These are phyloP conservation scores for Penicillium sclerotigenum DNA, from an alignment of 2,329 filamentous ascomycete genomes.

Conservation along the genomic window DNA sequence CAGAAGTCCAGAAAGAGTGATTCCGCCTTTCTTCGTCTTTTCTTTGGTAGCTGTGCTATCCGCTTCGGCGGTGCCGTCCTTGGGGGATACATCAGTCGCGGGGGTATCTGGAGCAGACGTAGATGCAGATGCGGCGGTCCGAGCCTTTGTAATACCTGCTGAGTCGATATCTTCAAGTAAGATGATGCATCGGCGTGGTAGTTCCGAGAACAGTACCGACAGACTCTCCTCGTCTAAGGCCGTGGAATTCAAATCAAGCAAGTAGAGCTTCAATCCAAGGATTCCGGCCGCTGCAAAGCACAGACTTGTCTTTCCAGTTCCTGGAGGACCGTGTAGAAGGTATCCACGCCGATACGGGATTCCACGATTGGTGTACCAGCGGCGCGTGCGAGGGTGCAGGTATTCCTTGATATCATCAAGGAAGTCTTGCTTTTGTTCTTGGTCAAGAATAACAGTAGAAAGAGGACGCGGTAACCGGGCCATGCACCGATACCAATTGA, in stretches of 20 bases:
- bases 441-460: conserved; percentile 54
- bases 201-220: conserved; percentile 60
- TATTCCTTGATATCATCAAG: conserved; percentile 57
- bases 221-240: conserved; percentile 65
- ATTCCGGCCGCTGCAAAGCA: conserved; percentile 67
- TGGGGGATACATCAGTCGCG: not conserved
- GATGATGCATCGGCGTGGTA: conserved; percentile 68
- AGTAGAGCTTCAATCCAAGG: conserved; percentile 69
- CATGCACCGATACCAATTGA: conserved; percentile 38
- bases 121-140: conserved; percentile 3
- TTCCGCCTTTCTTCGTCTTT: conserved; percentile 35
- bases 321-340: conserved; percentile 74
- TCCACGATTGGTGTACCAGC: conserved; percentile 80
- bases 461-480: conserved; percentile 50
- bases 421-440: conserved; percentile 49
- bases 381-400: conserved; percentile 49
- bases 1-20: conserved; percentile 65
- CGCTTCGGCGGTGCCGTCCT: conserved; percentile 15
- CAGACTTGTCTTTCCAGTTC: conserved; percentile 74
- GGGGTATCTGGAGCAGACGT: not conserved
- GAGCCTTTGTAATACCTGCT: conserved; percentile 63
- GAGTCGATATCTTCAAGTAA: conserved; percentile 75
- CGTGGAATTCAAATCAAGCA: conserved; percentile 63
- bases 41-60: conserved; percentile 12
- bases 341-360: conserved; percentile 85